phyloP scores from a whole-genome alignment of 441 rosid species.

The Arabidopsis hybrid region DNA sequence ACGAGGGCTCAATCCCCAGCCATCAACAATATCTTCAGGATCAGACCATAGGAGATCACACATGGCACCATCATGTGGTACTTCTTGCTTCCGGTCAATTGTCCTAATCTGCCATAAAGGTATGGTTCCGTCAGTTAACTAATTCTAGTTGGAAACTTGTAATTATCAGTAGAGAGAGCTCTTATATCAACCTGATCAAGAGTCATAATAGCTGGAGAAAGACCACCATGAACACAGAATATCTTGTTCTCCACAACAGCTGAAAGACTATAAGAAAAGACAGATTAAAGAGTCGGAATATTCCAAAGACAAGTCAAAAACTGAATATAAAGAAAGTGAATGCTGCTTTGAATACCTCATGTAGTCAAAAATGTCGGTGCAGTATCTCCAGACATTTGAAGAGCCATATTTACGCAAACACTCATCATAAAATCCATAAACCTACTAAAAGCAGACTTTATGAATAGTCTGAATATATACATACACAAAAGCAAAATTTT shows the following conservation, averaged over 20 bases:
- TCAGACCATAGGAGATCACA: slow-evolving; percentile 98
- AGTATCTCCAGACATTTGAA: slow-evolving; percentile 95
- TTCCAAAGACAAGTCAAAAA: not conserved
- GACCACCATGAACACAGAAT: slow-evolving; percentile 96
- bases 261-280: slow-evolving; percentile 55
- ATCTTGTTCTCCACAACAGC: slow-evolving; percentile 89
- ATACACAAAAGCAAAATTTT: not conserved
- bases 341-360: slow-evolving; percentile 59
- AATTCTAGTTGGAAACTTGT: slow-evolving; percentile 20
- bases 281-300: not conserved
- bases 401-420: slow-evolving; percentile 93
- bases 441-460: slow-evolving; percentile 56
- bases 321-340: not conserved
- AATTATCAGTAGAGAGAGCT: slow-evolving; percentile 19
- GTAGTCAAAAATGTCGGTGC: slow-evolving; percentile 97
- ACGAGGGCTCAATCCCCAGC: slow-evolving; percentile 97
- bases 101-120: slow-evolving; percentile 71
- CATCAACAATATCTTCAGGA: slow-evolving; percentile 95
- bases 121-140: slow-evolving; percentile 6
- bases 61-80: slow-evolving; percentile 99
- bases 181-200: slow-evolving; percentile 79
- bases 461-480: slow-evolving; percentile 32
- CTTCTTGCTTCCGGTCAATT: slow-evolving; percentile 95
- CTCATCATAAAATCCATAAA: slow-evolving; percentile 94
- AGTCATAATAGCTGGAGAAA: slow-evolving; percentile 81